Percentiles rank a stretch among this genome's conserved stretches.
phyloP scores from a whole-genome alignment of 2,329 filamentous ascomycete species.

The Fusarium compactum region DNA sequence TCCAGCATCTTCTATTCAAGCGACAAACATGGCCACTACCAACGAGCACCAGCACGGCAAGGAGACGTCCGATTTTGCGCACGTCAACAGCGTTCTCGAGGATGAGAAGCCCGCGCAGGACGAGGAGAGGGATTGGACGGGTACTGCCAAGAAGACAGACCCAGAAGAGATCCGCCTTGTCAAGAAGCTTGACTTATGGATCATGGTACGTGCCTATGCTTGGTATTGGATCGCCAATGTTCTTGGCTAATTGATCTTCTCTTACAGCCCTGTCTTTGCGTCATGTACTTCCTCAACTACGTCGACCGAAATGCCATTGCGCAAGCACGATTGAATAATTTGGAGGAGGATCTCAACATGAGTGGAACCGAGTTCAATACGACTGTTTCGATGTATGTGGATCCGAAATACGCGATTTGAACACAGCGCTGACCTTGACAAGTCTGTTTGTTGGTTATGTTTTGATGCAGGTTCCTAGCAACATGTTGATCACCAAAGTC shows the following conservation, averaged over 20 bases:
- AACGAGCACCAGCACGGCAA: slow-evolving; percentile 16
- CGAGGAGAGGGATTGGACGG: slow-evolving; percentile 53
- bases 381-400: slow-evolving; percentile 53
- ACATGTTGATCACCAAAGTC: slow-evolving; percentile 58
- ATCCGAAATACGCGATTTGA: accelerated
- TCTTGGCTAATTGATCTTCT: not conserved
- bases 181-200: slow-evolving; percentile 56
- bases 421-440: slow-evolving; percentile 1
- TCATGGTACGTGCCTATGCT: slow-evolving; percentile 52
- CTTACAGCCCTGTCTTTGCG: slow-evolving; percentile 49
- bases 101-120: slow-evolving; percentile 40
- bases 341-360: slow-evolving; percentile 64
- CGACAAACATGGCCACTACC: slow-evolving; percentile 15
- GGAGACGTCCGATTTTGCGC: slow-evolving; percentile 34
- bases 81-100: slow-evolving; percentile 42
- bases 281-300: slow-evolving; percentile 56
- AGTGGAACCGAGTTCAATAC: slow-evolving; percentile 67
- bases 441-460: slow-evolving; percentile 59
- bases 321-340: slow-evolving; percentile 60
- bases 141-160: slow-evolving; percentile 54
- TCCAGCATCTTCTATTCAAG: not conserved
- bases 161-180: slow-evolving; percentile 56
- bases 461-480: slow-evolving; percentile 56
- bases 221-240: not conserved
- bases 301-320: slow-evolving; percentile 60